Percentiles rank a stretch among this genome's conserved stretches.
phyloP scores from a whole-genome alignment of 768 basidiomycete species.

The Rhodotorula toruloides region DNA sequence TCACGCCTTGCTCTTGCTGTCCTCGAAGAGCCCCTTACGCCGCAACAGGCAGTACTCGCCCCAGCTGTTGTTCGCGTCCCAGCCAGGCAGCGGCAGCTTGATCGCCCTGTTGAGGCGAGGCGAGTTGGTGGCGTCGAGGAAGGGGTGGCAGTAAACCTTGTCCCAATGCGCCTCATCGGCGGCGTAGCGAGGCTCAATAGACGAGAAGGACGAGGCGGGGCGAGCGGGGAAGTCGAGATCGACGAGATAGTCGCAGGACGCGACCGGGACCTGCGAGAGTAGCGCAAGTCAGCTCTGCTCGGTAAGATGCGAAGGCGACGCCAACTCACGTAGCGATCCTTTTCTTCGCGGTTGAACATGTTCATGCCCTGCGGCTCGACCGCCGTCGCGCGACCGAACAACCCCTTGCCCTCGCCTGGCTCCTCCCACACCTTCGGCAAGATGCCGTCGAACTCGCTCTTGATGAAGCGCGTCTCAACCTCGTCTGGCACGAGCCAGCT shows the following conservation, averaged over 20 bases:
- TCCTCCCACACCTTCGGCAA: conserved; percentile 75
- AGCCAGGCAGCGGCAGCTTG: conserved; percentile 68
- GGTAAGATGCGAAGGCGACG: conserved; percentile 8
- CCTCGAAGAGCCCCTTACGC: conserved; percentile 43
- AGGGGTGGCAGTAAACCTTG: conserved; percentile 68
- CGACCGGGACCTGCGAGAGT: conserved; percentile 56
- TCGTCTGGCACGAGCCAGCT: conserved; percentile 81
- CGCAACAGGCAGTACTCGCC: conserved; percentile 87
- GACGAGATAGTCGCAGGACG: conserved; percentile 80
- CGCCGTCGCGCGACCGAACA: conserved; percentile 37
- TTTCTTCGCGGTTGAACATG: conserved; percentile 76
- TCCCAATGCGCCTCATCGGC: conserved; percentile 67
- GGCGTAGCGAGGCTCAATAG: conserved; percentile 73
- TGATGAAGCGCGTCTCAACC: conserved; percentile 77
- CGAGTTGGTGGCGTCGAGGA: conserved; percentile 76
- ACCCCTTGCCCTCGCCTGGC: conserved; percentile 46
- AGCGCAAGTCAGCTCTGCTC: conserved; percentile 10
- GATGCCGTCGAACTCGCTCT: conserved; percentile 84
- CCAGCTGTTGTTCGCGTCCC: conserved; percentile 66
- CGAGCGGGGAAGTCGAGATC: conserved; percentile 80
- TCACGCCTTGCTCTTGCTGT: too few species aligned
- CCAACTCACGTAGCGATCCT: conserved; percentile 66
- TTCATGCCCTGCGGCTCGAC: conserved; percentile 67
- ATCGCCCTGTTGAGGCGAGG: conserved; percentile 66
- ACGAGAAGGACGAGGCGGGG: conserved; percentile 45